Base-by-base conservation (phyloP, 305 asterid genomes). In the Rubia occidens region DNA sequence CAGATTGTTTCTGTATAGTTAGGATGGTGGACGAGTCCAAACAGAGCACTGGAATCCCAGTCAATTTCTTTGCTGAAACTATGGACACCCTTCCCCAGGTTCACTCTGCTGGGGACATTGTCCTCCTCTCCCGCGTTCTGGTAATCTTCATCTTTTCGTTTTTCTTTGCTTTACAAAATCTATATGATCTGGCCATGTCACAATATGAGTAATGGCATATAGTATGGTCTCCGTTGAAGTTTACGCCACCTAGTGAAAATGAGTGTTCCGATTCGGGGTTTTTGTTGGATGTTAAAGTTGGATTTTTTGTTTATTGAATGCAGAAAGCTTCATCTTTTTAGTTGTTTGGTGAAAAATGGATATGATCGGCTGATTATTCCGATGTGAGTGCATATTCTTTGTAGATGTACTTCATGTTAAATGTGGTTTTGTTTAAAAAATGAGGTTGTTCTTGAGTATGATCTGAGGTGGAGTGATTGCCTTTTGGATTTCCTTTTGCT, bases 41-140 rank as follows among this genome's bases (percentile, higher is more conserved):
- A 66, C 74, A 89, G 59, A 74, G 71, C 43, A 68, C 72, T n/a
- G 88, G 95, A 65, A 75, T 88, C 69, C 51, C 72, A 15, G 71
- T 88, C 8, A 69, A 71, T 56, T 77, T 92, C 68, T 89, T 86
- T 55, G 81, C 84, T 45, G 90, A 80, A 74, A 75, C 81, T 17
- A 81, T 83, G 87, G 87, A 76, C 32, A 82, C 71, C 74, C 95
- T 91, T 70, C 96, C 98, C 59, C 80, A 45, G 17, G 83, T 87
- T 68, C 76, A 68, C 81, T 71, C 78, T 62, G 78, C 71, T 75
- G 96, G 98, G 44, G 93, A 89, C 68, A 82, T 89, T 56, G 64
- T 86, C 64, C 61, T 83, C 74, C 82, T 89, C 72, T 77, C 84
- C 75, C 85, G 71, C 39, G 95, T 89, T 71, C 70, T 82, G 95